Percentiles rank a stretch among this genome's conserved stretches.
These are phyloP conservation scores for Debaryomyces maramus DNA, from an alignment of 805 yeast genomes.

Conservation along the genomic window DNA sequence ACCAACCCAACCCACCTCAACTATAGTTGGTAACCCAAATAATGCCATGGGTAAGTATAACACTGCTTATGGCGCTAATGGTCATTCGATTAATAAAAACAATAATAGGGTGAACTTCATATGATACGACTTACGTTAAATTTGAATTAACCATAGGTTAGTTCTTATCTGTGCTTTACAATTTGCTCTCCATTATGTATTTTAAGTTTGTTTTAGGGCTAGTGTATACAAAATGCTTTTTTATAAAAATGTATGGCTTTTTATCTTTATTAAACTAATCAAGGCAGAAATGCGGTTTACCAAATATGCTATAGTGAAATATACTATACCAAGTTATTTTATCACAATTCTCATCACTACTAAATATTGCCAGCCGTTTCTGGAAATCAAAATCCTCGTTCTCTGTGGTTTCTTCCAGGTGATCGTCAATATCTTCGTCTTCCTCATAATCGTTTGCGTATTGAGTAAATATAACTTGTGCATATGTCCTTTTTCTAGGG, in stretches of 20 bases:
- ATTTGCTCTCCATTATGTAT: slow-evolving; percentile 5
- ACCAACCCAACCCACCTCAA: slow-evolving; percentile 45
- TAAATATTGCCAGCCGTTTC: slow-evolving; percentile 11
- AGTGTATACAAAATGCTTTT: neutral
- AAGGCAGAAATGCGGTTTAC: slow-evolving; percentile 42
- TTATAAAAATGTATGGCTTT: slow-evolving; percentile 1
- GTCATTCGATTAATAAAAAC: slow-evolving; percentile 4
- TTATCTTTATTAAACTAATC: slow-evolving; percentile 3
- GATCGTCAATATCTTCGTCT: neutral
- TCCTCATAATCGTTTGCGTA: neutral
- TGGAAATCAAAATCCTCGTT: neutral
- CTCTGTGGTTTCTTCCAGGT: neutral
- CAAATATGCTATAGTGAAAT: slow-evolving; percentile 51
- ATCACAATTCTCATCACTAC: slow-evolving; percentile 37
- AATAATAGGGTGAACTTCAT: slow-evolving; percentile 12
- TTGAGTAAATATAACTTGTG: slow-evolving; percentile 17
- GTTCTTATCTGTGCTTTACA: too few relatives aligned
- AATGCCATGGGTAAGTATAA: slow-evolving; percentile 26
- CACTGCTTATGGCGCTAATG: slow-evolving; percentile 16
- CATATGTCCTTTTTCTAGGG: slow-evolving; percentile 18
- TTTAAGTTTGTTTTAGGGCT: neutral
- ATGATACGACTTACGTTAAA: slow-evolving; percentile 4
- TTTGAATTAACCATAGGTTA: too few relatives aligned
- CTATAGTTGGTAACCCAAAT: slow-evolving; percentile 41
- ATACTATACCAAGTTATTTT: slow-evolving; percentile 54